Evolutionary conservation across 2,329 filamentous ascomycete species (phyloP).

Genomic region (Talaromyces albobiverticillius): DNA sequence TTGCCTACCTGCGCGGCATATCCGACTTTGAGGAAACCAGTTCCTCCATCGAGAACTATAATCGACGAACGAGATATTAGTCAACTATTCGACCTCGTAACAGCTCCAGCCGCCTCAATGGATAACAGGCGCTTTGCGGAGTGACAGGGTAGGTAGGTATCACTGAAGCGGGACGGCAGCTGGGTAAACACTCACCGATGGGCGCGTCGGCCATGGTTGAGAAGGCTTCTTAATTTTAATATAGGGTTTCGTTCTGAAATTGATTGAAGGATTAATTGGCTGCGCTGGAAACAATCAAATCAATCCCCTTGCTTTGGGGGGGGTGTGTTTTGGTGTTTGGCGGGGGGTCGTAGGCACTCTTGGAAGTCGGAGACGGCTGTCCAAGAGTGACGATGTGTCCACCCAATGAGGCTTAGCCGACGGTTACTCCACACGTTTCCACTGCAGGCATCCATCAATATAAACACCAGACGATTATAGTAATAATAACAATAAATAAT

Average conservation of each 20-base stretch:
- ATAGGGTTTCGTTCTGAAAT: background rate
- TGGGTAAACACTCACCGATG: slow-evolving; percentile 39
- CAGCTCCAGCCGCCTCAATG: background rate
- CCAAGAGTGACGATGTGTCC: slow-evolving; percentile 13
- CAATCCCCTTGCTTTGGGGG: background rate
- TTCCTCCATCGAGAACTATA: slow-evolving; percentile 97
- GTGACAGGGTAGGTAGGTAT: slow-evolving; percentile 7
- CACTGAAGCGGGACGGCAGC: background rate
- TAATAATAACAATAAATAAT: background rate
- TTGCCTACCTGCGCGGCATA: slow-evolving; percentile 93
- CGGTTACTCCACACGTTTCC: background rate
- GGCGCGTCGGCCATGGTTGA: slow-evolving; percentile 47
- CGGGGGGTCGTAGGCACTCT: slow-evolving; percentile 5
- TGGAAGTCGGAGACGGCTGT: slow-evolving; percentile 7
- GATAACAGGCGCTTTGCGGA: slow-evolving; percentile 22
- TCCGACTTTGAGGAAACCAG: slow-evolving; percentile 98
- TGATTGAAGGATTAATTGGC: background rate
- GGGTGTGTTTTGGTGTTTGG: slow-evolving; percentile 5
- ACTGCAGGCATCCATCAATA: slow-evolving; percentile 7
- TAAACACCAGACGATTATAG: background rate
- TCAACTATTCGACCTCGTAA: background rate
- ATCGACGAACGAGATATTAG: slow-evolving; percentile 25
- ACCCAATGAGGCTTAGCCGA: slow-evolving; percentile 17
- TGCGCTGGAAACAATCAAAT: background rate
- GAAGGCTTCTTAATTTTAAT: too few species aligned